Percentiles rank a stretch among this genome's conserved stretches.
phyloP scores from a whole-genome alignment of 306 rosid species.

The Citrullus mucosospermus region DNA sequence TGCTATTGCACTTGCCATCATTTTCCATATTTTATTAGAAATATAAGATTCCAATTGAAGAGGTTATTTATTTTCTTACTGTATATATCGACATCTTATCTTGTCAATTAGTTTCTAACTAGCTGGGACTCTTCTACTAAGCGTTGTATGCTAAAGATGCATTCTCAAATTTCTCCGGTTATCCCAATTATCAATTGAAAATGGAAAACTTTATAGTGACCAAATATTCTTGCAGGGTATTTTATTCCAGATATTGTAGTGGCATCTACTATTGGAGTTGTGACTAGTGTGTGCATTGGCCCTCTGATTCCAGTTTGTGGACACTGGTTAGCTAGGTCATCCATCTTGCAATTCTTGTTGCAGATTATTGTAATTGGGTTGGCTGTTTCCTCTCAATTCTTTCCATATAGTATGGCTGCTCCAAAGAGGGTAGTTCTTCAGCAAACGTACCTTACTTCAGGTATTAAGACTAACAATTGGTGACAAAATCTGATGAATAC shows the following conservation, averaged over 20 bases:
- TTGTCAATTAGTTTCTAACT: neutral
- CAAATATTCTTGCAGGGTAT: slow-evolving; percentile 38
- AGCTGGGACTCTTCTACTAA: neutral
- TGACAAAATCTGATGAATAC: neutral
- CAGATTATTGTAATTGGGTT: slow-evolving; percentile 58
- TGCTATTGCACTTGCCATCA: neutral
- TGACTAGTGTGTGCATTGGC: slow-evolving; percentile 72
- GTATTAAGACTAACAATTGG: slow-evolving; percentile 30
- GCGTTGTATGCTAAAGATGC: neutral
- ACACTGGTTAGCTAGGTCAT: slow-evolving; percentile 69
- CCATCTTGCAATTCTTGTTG: slow-evolving; percentile 60
- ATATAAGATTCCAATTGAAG: neutral
- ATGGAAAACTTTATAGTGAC: slow-evolving; percentile 13
- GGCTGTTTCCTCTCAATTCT: slow-evolving; percentile 86
- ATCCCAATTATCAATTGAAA: neutral
- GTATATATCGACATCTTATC: neutral
- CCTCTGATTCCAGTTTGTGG: slow-evolving; percentile 79
- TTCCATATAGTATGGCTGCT: slow-evolving; percentile 71
- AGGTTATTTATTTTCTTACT: neutral
- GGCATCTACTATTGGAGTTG: slow-evolving; percentile 61
- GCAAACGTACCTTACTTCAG: slow-evolving; percentile 58
- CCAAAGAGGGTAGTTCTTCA: slow-evolving; percentile 89
- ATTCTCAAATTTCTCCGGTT: neutral
- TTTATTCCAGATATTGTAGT: slow-evolving; percentile 64
- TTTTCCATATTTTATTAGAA: neutral